phyloP scores from a whole-genome alignment of 1,284 basidiomycete genomes.

The Ustilago xerochloae region DNA sequence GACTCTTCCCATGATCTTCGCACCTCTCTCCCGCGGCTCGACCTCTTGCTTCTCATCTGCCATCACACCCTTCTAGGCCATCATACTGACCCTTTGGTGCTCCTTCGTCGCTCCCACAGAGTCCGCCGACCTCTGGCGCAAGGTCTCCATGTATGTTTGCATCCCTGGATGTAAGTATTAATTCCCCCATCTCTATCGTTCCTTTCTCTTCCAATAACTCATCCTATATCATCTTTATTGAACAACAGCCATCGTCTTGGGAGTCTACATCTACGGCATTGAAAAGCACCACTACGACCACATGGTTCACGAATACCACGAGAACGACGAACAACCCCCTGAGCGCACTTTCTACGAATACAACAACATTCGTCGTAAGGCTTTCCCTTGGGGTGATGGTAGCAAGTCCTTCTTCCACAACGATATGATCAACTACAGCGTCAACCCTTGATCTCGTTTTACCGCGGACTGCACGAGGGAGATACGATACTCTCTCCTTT shows the following conservation, averaged over 20 bases:
- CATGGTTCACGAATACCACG: conserved; percentile 60
- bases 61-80: too few species aligned
- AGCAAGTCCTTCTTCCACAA: conserved; percentile 62
- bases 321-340: conserved; percentile 58
- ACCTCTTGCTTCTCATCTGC: too few species aligned
- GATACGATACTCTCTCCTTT: too few species aligned
- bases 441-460: conserved; percentile 18
- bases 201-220: not conserved
- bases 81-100: not conserved
- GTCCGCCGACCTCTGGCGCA: conserved; percentile 63
- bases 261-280: conserved; percentile 64
- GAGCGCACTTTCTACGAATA: conserved; percentile 63
- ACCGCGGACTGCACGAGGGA: not conserved
- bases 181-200: not conserved
- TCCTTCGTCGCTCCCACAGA: conserved; percentile 26
- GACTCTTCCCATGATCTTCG: too few species aligned
- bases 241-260: conserved; percentile 51
- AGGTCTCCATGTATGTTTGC: conserved; percentile 58
- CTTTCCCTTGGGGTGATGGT: conserved; percentile 63
- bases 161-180: conserved; percentile 55
- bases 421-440: conserved; percentile 58
- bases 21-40: too few species aligned
- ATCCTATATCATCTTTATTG: not conserved
- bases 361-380: conserved; percentile 58
- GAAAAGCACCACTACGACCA: conserved; percentile 62